Evolutionary conservation across 129 eudicot genomes (phyloP).

Genomic region (Lactuca sativa): DNA sequence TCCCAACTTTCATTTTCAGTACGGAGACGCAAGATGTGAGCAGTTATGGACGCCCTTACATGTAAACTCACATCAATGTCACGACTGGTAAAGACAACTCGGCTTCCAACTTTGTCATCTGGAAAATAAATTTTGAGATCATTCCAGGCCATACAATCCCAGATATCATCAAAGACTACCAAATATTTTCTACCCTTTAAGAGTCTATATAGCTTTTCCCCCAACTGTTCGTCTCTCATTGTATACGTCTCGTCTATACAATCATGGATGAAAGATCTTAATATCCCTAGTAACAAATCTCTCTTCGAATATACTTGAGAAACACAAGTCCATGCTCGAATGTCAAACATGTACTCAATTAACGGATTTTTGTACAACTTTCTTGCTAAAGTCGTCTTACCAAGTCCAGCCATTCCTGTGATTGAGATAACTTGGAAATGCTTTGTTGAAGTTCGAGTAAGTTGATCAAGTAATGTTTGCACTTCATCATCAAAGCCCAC

Average conservation of each 20-base stretch:
- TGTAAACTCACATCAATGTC: constrained; percentile 11
- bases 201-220: constrained; percentile 8
- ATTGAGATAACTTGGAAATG: constrained; percentile 6
- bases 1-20: constrained; percentile 19
- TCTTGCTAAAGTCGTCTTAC: constrained; percentile 32
- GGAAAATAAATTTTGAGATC: constrained; percentile 28
- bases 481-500: constrained; percentile 24
- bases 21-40: constrained; percentile 17
- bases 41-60: background rate
- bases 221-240: constrained; percentile 14
- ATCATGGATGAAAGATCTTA: constrained; percentile 10
- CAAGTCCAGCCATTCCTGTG: constrained; percentile 26
- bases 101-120: constrained; percentile 33
- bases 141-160: constrained; percentile 29
- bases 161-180: constrained; percentile 37
- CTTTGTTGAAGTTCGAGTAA: background rate
- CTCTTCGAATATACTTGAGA: constrained; percentile 21
- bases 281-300: constrained; percentile 14
- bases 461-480: constrained; percentile 8
- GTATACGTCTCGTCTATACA: background rate
- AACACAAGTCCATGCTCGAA: constrained; percentile 36
- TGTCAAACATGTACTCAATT: constrained; percentile 16
- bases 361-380: constrained; percentile 19
- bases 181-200: constrained; percentile 26
- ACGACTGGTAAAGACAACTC: constrained; percentile 26